Evolutionary conservation across 2,329 filamentous ascomycete genomes (phyloP).

Genomic region (Sporothrix brasiliensis): DNA sequence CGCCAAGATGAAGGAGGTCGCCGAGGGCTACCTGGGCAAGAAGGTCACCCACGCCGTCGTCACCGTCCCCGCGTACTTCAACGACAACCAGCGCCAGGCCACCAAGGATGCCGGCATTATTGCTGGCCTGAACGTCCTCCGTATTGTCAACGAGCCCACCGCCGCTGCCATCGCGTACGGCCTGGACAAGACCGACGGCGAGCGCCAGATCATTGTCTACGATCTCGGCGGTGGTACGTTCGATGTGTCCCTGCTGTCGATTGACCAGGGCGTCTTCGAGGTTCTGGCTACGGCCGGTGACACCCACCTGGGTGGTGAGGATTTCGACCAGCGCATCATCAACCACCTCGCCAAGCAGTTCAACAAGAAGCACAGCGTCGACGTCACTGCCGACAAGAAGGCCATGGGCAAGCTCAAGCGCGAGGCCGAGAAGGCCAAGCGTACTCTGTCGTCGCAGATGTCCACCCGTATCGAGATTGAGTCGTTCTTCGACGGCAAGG

Average conservation of each 20-base stretch:
- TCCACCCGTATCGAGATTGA: conserved; percentile 95
- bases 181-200: conserved; percentile 80
- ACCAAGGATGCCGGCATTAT: conserved; percentile 94
- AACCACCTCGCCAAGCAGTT: conserved; percentile 84
- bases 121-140: conserved; percentile 90
- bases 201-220: conserved; percentile 89
- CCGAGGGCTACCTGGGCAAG: conserved; percentile 77
- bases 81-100: conserved; percentile 94
- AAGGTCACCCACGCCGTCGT: conserved; percentile 87
- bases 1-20: conserved; percentile 65
- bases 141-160: conserved; percentile 95
- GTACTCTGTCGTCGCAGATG: conserved; percentile 92
- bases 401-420: conserved; percentile 99
- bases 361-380: conserved; percentile 96
- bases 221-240: conserved; percentile 94
- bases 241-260: conserved; percentile 90
- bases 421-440: conserved; percentile 99
- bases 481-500: conserved; percentile 92
- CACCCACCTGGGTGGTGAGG: conserved; percentile 96
- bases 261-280: conserved; percentile 91
- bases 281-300: conserved; percentile 94
- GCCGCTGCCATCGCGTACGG: conserved; percentile 94
- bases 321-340: conserved; percentile 98
- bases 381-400: conserved; percentile 93
- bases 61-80: conserved; percentile 97